Evolutionary conservation across 139 green algal genomes (phyloP).

Genomic region (Pseudopediastrum boryanum): DNA sequence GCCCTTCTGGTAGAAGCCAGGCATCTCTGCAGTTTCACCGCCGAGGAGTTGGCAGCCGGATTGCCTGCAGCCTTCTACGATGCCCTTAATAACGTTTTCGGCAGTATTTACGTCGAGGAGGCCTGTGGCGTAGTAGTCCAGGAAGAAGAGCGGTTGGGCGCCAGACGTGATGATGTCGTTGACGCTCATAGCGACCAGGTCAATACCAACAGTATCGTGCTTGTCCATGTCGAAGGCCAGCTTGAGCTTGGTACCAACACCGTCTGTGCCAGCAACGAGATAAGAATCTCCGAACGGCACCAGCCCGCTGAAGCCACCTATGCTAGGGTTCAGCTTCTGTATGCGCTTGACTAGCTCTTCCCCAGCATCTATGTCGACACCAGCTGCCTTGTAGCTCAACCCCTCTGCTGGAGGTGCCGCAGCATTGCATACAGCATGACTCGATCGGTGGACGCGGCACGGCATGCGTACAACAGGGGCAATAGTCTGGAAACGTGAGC

Average conservation of each 20-base stretch:
- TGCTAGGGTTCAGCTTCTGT: conserved; percentile 88
- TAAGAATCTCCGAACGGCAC: conserved; percentile 97
- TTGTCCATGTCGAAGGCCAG: conserved; percentile 96
- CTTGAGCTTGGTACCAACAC: conserved; percentile 98
- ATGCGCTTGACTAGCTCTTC: conserved; percentile 96
- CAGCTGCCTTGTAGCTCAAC: conserved; percentile 89
- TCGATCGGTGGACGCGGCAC: no score
- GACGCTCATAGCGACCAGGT: conserved; percentile 97
- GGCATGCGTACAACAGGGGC: no score
- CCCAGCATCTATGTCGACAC: conserved; percentile 97
- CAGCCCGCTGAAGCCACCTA: conserved; percentile 95
- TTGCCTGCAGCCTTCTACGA: conserved; percentile 94
- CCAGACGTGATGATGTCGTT: conserved; percentile 97
- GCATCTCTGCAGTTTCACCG: conserved; percentile 99
- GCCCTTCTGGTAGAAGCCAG: conserved; percentile 95
- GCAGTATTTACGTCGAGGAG: conserved; percentile 93
- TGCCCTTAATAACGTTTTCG: conserved; percentile 95
- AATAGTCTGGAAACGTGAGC: no score
- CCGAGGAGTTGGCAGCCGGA: conserved; percentile 89
- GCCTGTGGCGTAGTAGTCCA: conserved; percentile 97
- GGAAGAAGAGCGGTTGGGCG: conserved; percentile 97
- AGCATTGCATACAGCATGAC: neutral
- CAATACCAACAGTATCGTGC: conserved; percentile 97
- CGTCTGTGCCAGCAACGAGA: conserved; percentile 96
- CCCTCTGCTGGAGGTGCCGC: conserved; percentile 33